phyloP scores from a whole-genome alignment of 768 basidiomycete species.

The Tubosaeta brunneosetosa region DNA sequence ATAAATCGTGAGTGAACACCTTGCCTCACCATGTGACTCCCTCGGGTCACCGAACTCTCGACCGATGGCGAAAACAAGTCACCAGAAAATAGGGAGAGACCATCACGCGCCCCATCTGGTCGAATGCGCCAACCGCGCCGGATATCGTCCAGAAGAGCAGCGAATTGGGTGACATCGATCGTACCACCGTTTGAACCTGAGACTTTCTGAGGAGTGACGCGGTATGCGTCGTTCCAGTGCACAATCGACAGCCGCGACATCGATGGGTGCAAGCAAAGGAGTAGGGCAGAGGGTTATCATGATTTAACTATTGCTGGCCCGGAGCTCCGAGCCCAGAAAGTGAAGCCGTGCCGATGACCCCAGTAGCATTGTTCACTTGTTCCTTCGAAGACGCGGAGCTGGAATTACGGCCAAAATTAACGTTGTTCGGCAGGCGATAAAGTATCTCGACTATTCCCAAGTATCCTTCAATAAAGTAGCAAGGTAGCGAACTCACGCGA shows the following conservation, averaged over 20 bases:
- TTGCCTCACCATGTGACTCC: conserved; percentile 77
- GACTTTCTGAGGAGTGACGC: conserved; percentile 71
- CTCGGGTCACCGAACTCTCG: conserved; percentile 83
- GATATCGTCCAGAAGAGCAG: conserved; percentile 60
- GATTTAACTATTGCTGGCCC: conserved; percentile 3
- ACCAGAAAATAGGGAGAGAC: conserved; percentile 81
- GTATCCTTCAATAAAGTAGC: too few species aligned
- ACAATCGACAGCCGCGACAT: conserved; percentile 45
- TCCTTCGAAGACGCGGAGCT: too few species aligned
- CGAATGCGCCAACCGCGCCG: conserved; percentile 51
- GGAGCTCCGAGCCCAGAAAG: too few species aligned
- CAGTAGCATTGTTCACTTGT: too few species aligned
- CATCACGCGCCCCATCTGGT: conserved; percentile 54
- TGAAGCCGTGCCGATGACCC: too few species aligned
- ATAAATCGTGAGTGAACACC: not conserved
- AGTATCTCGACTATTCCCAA: too few species aligned
- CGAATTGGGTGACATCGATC: conserved; percentile 87
- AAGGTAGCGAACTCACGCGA: too few species aligned
- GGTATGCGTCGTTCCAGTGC: conserved; percentile 84
- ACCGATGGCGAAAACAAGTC: conserved; percentile 86
- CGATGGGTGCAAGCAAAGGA: not conserved
- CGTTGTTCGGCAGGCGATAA: too few species aligned
- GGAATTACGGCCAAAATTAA: too few species aligned
- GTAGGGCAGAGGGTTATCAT: not conserved
- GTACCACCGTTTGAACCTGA: conserved; percentile 44